Conservation (phyloP, 208 protist genomes). For the Leishmania lainsoni region DNA sequence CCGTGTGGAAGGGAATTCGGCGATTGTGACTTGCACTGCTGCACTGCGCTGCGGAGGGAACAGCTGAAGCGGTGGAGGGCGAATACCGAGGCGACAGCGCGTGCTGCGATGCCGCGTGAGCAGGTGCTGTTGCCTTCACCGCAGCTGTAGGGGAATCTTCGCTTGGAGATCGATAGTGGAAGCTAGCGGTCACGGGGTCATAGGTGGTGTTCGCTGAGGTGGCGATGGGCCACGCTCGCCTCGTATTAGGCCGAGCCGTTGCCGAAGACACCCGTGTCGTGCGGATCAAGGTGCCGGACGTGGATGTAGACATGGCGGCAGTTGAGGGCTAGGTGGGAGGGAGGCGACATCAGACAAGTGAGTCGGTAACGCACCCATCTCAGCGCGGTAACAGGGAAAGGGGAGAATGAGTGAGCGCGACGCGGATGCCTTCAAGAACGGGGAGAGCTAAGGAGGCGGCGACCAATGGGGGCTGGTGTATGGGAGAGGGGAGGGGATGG, state of each 20-base stretch:
- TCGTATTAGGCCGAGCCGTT: background rate
- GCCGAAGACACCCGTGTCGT: slow-evolving; percentile 3
- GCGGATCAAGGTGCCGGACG: slow-evolving; percentile 9
- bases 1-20: slow-evolving; percentile 18
- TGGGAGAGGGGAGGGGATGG: background rate
- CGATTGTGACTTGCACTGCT: slow-evolving; percentile 6
- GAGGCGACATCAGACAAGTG: background rate
- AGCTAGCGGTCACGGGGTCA: background rate
- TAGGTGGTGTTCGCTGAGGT: slow-evolving; percentile 9
- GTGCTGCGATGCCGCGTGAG: background rate
- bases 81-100: background rate
- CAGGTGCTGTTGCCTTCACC: background rate
- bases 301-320: background rate
- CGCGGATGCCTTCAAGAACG: background rate
- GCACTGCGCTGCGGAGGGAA: background rate
- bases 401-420: no score
- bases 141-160: background rate
- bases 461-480: background rate
- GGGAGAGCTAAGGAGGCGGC: background rate
- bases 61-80: background rate
- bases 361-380: no score
- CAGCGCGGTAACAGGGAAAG: no score
- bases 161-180: background rate
- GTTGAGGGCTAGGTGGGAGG: background rate
- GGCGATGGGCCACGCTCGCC: slow-evolving; percentile 8